Evolutionary conservation across 1,284 basidiomycete genomes (phyloP).

Genomic region (Trichosporon asahii): DNA sequence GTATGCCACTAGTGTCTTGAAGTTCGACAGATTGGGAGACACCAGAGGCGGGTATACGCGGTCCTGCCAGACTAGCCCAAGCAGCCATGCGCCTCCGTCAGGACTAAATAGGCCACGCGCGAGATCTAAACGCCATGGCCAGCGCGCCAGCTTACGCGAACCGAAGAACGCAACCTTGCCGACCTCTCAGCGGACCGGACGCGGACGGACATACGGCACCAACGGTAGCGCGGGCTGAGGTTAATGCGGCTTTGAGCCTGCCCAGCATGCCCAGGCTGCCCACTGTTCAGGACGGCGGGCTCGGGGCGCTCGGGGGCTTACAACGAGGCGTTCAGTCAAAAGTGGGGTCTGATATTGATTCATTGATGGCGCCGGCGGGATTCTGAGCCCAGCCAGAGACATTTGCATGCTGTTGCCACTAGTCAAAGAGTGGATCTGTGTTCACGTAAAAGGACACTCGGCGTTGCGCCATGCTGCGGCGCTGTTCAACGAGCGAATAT

Average conservation of each 20-base stretch:
- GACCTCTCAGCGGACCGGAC: background rate
- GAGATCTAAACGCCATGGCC: background rate
- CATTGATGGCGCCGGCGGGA: background rate
- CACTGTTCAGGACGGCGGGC: background rate
- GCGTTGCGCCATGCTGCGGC: background rate
- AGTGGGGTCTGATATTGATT: background rate
- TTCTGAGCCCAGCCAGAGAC: background rate
- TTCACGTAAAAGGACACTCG: background rate
- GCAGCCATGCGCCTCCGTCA: background rate
- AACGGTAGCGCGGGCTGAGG: background rate
- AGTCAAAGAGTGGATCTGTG: background rate
- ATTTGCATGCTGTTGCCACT: background rate
- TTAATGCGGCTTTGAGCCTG: background rate
- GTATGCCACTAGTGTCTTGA: too few species aligned
- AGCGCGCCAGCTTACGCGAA: background rate
- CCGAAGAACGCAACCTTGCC: background rate
- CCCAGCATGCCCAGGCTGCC: background rate
- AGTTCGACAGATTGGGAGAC: too few species aligned
- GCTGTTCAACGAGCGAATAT: background rate
- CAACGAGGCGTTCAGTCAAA: background rate
- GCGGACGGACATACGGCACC: background rate
- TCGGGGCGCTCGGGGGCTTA: background rate
- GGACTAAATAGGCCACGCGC: background rate
- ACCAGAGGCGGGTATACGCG: too few species aligned
- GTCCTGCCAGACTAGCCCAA: too few species aligned